Conservation (phyloP, 108 stramenopile genomes). For the Fistulifera pelliculosa region DNA sequence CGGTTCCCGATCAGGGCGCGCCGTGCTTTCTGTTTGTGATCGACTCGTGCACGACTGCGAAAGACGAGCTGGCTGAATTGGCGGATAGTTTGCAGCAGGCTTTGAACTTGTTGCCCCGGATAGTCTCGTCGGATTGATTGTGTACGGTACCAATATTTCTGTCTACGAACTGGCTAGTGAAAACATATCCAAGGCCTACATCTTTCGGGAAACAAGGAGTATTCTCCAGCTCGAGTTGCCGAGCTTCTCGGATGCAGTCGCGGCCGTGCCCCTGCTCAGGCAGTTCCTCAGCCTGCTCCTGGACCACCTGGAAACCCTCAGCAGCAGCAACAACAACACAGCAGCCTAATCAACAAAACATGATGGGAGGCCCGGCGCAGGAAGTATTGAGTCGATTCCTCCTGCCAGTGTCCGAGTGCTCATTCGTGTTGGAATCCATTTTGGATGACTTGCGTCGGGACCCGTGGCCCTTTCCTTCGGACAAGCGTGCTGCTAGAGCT, state of each 20-base stretch:
- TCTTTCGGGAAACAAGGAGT: conserved; percentile 91
- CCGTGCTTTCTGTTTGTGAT: conserved; percentile 96
- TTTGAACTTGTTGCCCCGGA: conserved; percentile 94
- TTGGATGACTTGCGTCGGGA: conserved; percentile 95
- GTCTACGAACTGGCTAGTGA: conserved; percentile 96
- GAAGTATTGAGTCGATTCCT: conserved; percentile 85
- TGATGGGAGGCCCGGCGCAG: conserved; percentile 37
- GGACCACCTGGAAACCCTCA: conserved; percentile 23
- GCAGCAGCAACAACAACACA: no score
- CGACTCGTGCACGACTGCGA: conserved; percentile 75
- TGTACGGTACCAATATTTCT: conserved; percentile 95
- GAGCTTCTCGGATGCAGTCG: conserved; percentile 72
- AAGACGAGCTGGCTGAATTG: conserved; percentile 91
- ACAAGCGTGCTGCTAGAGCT: conserved; percentile 88
- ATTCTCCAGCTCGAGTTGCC: conserved; percentile 71
- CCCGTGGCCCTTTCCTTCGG: conserved; percentile 92
- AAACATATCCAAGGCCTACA: conserved; percentile 86
- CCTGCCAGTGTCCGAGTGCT: conserved; percentile 88
- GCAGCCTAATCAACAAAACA: conserved; percentile 17
- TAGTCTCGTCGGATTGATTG: conserved; percentile 91
- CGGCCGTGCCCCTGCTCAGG: neutral
- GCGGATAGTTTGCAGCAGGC: conserved; percentile 91
- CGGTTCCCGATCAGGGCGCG: conserved; percentile 72
- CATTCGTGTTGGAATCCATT: conserved; percentile 86
- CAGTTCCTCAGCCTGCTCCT: conserved; percentile 10